Evolutionary conservation across 352 stramenopile genomes (phyloP).

Genomic region (Pythium sukuiense): DNA sequence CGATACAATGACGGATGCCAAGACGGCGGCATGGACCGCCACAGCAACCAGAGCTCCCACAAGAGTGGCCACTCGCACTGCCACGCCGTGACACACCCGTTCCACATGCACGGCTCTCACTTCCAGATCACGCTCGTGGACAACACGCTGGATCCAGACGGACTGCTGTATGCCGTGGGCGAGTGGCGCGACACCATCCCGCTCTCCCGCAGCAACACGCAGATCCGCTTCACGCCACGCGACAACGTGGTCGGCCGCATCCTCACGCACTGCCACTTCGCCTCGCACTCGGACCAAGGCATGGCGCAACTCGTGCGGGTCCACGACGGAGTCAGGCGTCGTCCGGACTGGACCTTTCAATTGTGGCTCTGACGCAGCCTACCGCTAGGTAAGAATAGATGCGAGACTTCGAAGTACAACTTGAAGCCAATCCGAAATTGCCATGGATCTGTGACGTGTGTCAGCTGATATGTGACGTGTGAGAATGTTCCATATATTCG

Average conservation of each 20-base stretch:
- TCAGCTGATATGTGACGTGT: neutral
- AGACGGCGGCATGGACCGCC: constrained; percentile 30
- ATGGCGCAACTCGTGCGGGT: constrained; percentile 79
- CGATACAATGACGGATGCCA: constrained; percentile 46
- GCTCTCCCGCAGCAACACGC: constrained; percentile 58
- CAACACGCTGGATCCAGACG: constrained; percentile 45
- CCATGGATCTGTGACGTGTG: neutral
- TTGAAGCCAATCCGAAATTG: too few species aligned
- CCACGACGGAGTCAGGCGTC: constrained; percentile 5
- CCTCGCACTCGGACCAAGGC: constrained; percentile 63
- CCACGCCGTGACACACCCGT: constrained; percentile 75
- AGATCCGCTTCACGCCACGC: constrained; percentile 67
- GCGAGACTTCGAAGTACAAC: too few species aligned
- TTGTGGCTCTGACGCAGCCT: too few species aligned
- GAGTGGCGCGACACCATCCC: constrained; percentile 82
- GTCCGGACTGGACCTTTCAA: too few species aligned
- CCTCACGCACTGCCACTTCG: constrained; percentile 76
- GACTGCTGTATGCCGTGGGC: constrained; percentile 53
- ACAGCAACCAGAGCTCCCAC: constrained; percentile 13
- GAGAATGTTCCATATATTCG: neutral
- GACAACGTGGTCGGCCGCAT: constrained; percentile 67
- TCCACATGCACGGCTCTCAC: constrained; percentile 79
- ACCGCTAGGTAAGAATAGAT: too few species aligned
- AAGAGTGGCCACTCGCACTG: constrained; percentile 34
- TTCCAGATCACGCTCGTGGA: constrained; percentile 63